phyloP scores from a whole-genome alignment of 306 rosid species.

The Trifolium subterraneum region DNA sequence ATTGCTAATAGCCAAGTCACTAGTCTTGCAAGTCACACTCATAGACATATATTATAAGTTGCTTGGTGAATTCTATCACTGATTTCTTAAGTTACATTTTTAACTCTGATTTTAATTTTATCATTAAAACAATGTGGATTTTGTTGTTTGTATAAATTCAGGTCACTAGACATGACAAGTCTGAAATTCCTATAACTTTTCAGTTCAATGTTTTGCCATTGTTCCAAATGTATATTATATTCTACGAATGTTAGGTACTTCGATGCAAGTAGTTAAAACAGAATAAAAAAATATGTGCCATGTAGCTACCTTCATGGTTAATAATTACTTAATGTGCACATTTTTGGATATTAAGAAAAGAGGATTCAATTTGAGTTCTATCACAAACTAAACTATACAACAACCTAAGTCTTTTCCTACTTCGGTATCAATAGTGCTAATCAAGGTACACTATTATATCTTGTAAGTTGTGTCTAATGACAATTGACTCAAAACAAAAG shows the following conservation, averaged over 20 bases:
- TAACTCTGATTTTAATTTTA: neutral
- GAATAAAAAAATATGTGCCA: neutral
- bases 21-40: neutral
- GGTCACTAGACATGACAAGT: neutral
- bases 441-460: neutral
- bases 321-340: neutral
- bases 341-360: neutral
- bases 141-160: neutral
- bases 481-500: neutral
- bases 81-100: neutral
- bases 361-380: neutral
- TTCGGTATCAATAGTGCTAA: neutral
- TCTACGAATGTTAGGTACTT: conserved; percentile 3
- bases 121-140: neutral
- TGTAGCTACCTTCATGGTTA: conserved; percentile 7
- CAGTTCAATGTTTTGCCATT: conserved; percentile 20
- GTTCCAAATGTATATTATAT: neutral
- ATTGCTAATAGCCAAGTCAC: conserved; percentile 2
- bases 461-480: neutral
- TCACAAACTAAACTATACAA: neutral
- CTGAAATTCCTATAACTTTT: neutral
- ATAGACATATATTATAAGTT: neutral
- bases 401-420: neutral
- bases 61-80: neutral
- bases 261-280: conserved; percentile 2